A percentile compares a stretch with the other conserved stretches of the same genome.
phyloP scores from a whole-genome alignment of 345 rosid species.

The Nephelium lappaceum region DNA sequence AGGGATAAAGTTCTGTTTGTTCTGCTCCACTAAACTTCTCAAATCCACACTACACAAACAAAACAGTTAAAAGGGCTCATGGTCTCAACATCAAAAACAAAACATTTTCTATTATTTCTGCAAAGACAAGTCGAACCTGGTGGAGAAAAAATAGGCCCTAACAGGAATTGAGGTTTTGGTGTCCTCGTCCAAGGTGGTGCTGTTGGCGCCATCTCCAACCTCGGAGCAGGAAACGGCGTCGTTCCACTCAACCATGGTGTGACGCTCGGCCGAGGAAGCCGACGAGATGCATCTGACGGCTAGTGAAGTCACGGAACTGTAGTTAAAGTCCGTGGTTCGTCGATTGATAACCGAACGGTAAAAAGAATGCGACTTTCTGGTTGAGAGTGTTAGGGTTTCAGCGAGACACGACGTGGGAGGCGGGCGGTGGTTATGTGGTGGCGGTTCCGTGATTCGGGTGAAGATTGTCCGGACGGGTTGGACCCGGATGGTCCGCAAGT shows the following conservation, averaged over 20 bases:
- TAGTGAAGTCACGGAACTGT: slow-evolving; percentile 5
- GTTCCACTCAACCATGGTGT: slow-evolving; percentile 40
- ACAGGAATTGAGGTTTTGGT: slow-evolving; percentile 70
- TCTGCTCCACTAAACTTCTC: slow-evolving; percentile 80
- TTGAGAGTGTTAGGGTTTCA: slow-evolving; percentile 22
- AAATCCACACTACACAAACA: slow-evolving; percentile 74
- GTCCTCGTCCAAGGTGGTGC: slow-evolving; percentile 36
- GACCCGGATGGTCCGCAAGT: slow-evolving; percentile 11
- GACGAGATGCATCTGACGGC: slow-evolving; percentile 41
- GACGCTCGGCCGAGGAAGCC: slow-evolving; percentile 24
- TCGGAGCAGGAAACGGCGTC: slow-evolving; percentile 47
- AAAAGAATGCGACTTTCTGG: background rate
- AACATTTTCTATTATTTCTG: too few species aligned
- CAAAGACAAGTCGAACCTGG: slow-evolving; percentile 49
- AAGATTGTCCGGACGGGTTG: slow-evolving; percentile 32
- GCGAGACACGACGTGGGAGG: background rate
- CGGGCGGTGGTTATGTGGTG: background rate
- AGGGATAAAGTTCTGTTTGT: slow-evolving; percentile 78
- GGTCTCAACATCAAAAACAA: background rate
- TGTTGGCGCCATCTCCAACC: slow-evolving; percentile 32
- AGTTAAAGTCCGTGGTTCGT: background rate
- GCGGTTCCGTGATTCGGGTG: slow-evolving; percentile 9
- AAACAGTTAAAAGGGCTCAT: background rate
- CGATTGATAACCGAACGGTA: background rate
- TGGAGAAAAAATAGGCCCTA: slow-evolving; percentile 87